These are phyloP conservation scores for Cryptococcus sp. DNA, from an alignment of 1,284 basidiomycete species.

Conservation along the genomic window DNA sequence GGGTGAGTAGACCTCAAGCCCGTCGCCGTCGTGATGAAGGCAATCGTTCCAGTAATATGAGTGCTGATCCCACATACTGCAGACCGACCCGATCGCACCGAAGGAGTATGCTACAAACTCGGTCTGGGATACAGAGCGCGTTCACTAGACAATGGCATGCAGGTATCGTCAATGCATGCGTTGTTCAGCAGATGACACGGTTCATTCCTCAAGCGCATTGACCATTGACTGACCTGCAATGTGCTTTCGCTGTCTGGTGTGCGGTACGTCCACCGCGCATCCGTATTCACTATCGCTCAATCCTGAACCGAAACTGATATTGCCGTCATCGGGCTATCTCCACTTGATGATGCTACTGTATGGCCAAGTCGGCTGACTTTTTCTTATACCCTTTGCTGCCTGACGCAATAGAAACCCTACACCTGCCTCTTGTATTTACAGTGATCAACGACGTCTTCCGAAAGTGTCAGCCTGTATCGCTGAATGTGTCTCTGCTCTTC, in stretches of 20 bases:
- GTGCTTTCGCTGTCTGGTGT: not conserved
- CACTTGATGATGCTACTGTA: not conserved
- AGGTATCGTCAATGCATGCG: no score
- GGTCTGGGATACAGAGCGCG: slow-evolving; percentile 70
- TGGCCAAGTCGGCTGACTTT: no score
- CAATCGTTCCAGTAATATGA: not conserved
- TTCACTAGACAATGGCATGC: slow-evolving; percentile 18
- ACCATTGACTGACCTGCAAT: not conserved
- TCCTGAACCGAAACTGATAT: not conserved
- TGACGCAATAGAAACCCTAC: no score
- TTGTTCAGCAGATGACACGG: no score
- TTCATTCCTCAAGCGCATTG: not conserved
- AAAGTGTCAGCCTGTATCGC: no score
- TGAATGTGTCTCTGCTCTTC: no score
- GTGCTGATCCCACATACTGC: slow-evolving; percentile 1
- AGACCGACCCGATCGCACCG: slow-evolving; percentile 74
- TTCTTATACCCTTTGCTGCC: no score
- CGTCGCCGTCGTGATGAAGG: not conserved
- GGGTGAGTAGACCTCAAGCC: slow-evolving; percentile 58
- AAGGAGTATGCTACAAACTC: slow-evolving; percentile 74
- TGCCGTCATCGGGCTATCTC: not conserved
- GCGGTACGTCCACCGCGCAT: not conserved
- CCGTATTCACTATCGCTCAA: not conserved
- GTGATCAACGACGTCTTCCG: no score
- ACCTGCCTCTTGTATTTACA: no score